These are phyloP conservation scores for Coemansia sp. DNA, from an alignment of 371 early-diverging fungal species.

Conservation along the genomic window DNA sequence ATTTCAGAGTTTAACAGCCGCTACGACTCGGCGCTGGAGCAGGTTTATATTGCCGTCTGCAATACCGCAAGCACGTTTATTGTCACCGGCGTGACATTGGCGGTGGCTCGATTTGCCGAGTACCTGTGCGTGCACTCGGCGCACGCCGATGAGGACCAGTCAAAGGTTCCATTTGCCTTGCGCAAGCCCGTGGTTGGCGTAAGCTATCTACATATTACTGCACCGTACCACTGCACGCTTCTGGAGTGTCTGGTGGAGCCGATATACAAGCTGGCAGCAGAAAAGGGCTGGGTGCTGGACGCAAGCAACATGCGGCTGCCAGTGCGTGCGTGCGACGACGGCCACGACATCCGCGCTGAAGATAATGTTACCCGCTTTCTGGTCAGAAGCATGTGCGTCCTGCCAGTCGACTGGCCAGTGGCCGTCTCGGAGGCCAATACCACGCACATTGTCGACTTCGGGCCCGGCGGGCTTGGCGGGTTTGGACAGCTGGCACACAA, in stretches of 20 bases:
- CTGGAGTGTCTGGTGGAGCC: constrained; percentile 54
- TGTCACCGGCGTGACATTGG: constrained; percentile 14
- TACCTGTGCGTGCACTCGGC: constrained; percentile 40
- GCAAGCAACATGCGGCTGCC: constrained; percentile 65
- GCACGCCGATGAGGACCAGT: constrained; percentile 69
- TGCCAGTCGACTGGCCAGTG: constrained; percentile 80
- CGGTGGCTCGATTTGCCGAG: neutral
- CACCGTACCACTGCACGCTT: constrained; percentile 78
- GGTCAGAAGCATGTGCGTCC: constrained; percentile 77
- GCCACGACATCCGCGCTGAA: constrained; percentile 45
- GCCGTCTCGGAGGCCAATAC: constrained; percentile 61
- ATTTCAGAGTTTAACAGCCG: constrained; percentile 13
- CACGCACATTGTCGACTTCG: constrained; percentile 92
- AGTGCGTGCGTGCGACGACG: constrained; percentile 70
- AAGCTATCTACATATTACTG: constrained; percentile 76
- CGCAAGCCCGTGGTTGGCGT: constrained; percentile 73
- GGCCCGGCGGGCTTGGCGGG: constrained; percentile 88
- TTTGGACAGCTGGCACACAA: constrained; percentile 69
- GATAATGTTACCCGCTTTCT: constrained; percentile 68
- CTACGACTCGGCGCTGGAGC: constrained; percentile 30
- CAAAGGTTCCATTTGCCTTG: constrained; percentile 72
- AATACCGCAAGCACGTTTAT: constrained; percentile 58
- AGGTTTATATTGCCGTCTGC: constrained; percentile 66
- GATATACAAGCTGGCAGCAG: constrained; percentile 32
- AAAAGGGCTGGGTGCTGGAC: constrained; percentile 52